Base-by-base conservation (phyloP, 2,329 filamentous ascomycete species). In the Colletotrichum abscissum region DNA sequence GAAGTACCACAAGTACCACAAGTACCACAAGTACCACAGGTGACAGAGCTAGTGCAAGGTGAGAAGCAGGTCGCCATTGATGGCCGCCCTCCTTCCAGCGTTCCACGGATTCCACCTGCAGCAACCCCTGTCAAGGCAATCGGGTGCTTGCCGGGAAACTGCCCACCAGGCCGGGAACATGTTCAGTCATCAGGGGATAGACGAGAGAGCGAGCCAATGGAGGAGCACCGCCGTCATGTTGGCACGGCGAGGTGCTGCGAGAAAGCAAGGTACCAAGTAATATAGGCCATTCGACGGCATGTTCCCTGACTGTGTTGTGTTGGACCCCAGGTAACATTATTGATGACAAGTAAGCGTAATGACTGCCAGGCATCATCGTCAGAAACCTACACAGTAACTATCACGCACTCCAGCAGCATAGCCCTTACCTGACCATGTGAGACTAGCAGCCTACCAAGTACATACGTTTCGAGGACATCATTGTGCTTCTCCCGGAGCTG, bases 91-190 rank as follows among this genome's bases (percentile, higher is more conserved):
- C 46, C 71, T 55, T 66, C 38, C 38, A 42, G 5, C 14, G 38
- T 42, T 19, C 38, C 38, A 42, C 38, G 38, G 38, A 42, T 42
- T 42, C 5, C 65, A 62, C 60, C 67, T 63, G 71, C 71, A 70
- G 59, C 58, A n/a, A 65, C 67, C 71, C 70, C 70, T 73, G 70
- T 35, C 42, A 52, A 58, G 19, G 14, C 26, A 59, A 26, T 65
- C 28, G 70, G 42, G 60, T 65, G 67, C 67, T 70, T 70, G 70
- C 70, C 67, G 70, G 46, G 66, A 68, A 42, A 57, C 57, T 42
- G 56, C 56, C 70, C 70, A 56, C 56, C 46, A 65, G 60, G 22
- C 62, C 69, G 66, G 60, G 70, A 71, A 26, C 49, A 24, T 22
- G 22, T 33, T 62, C 71, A 59, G 66, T 33, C 33, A 42, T 62